A percentile compares a stretch with the other conserved stretches of the same genome.
phyloP scores from a whole-genome alignment of 345 rosid genomes.

The Bruguiera sexangula region DNA sequence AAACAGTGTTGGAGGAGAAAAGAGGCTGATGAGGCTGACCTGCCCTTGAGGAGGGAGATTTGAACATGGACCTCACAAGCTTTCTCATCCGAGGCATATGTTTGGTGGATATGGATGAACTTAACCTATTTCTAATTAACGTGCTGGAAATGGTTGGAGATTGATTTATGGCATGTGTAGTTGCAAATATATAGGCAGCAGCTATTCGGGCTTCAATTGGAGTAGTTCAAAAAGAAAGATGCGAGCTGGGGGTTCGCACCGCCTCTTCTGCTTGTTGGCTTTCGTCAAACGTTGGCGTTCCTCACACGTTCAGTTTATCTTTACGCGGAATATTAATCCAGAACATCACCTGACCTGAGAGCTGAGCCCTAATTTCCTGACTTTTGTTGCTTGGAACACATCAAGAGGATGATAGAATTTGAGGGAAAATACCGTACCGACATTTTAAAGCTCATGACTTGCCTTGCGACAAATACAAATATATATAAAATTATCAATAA shows the following conservation, averaged over 20 bases:
- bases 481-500: too few species aligned
- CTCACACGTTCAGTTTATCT: constrained; percentile 41
- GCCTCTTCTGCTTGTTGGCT: constrained; percentile 29
- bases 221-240: neutral
- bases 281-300: constrained; percentile 38
- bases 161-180: too few species aligned
- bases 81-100: constrained; percentile 27
- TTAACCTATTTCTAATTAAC: neutral
- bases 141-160: too few species aligned
- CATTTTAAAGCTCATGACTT: too few species aligned
- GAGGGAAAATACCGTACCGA: too few species aligned
- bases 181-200: too few species aligned
- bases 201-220: too few species aligned
- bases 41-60: constrained; percentile 30
- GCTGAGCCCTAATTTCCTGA: too few species aligned
- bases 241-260: constrained; percentile 21
- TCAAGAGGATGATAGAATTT: too few species aligned
- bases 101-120: neutral
- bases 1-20: neutral
- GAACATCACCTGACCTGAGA: too few species aligned
- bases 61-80: constrained; percentile 31
- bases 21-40: constrained; percentile 15
- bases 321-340: constrained; percentile 32
- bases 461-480: too few species aligned
- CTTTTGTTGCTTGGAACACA: too few species aligned